Evolutionary conservation across 1,139 yeast genomes (phyloP).

Genomic region (Lodderomyces jiufengensis): DNA sequence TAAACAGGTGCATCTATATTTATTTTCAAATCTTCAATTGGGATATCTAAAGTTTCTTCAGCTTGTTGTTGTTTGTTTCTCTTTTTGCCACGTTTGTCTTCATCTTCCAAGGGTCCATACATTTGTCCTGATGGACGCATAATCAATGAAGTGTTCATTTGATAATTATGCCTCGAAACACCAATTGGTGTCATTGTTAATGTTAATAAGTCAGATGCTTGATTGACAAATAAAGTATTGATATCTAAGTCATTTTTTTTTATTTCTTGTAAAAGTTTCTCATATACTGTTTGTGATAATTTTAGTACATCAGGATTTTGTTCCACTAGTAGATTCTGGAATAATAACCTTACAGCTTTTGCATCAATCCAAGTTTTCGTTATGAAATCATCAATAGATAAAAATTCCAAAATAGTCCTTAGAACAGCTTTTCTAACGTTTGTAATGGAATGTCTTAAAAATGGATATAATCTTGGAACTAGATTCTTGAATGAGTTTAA

Average conservation of each 20-base stretch:
- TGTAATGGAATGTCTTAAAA: constrained; percentile 87
- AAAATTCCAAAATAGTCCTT: constrained; percentile 74
- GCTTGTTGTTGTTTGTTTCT: constrained; percentile 26
- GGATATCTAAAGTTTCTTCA: constrained; percentile 39
- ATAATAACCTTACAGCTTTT: constrained; percentile 66
- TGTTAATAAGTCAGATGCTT: constrained; percentile 57
- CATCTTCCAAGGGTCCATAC: constrained; percentile 27
- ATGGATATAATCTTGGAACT: constrained; percentile 92
- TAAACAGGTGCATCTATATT: constrained; percentile 93
- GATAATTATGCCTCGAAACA: constrained; percentile 81
- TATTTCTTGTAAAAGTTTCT: constrained; percentile 50
- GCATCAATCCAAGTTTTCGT: constrained; percentile 80
- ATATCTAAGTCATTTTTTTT: constrained; percentile 19
- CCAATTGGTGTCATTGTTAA: constrained; percentile 93
- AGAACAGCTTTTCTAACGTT: constrained; percentile 89
- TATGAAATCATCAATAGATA: constrained; percentile 61
- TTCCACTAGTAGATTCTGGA: constrained; percentile 85
- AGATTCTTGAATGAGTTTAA: constrained; percentile 58
- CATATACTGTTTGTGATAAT: constrained; percentile 64
- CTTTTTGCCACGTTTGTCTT: constrained; percentile 27
- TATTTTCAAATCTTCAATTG: constrained; percentile 57
- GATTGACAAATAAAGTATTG: constrained; percentile 35
- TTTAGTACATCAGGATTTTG: constrained; percentile 73
- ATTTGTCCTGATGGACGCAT: constrained; percentile 77
- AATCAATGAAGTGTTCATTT: constrained; percentile 71